A percentile compares a stretch with the other conserved stretches of the same genome.
Evolutionary conservation across 169 alveolate genomes (phyloP).

Genomic region (Amoebophrya sp.): DNA sequence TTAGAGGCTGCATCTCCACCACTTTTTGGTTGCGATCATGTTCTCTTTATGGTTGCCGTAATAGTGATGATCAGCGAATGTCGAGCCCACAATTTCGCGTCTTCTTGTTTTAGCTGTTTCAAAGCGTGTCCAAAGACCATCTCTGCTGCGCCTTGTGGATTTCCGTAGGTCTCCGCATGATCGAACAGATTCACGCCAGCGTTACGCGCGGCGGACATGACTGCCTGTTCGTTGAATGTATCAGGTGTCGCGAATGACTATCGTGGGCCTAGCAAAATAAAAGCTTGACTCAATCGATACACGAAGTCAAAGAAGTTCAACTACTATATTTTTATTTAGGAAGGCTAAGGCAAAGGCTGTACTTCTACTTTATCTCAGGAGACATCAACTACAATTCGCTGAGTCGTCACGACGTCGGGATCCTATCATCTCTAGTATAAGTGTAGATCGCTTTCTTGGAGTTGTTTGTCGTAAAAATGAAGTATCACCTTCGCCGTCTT

Average conservation of each 20-base stretch:
- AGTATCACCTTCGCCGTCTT: not conserved
- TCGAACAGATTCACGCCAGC: conserved; percentile 43
- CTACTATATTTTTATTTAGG: conserved; percentile 27
- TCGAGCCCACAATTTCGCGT: not conserved
- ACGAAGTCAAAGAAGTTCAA: not conserved
- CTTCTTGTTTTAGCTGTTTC: not conserved
- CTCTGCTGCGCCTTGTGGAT: conserved; percentile 38
- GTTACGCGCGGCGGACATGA: conserved; percentile 32
- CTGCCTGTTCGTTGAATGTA: not conserved
- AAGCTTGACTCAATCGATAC: not conserved
- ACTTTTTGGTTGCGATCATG: too few species aligned
- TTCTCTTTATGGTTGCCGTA: too few species aligned
- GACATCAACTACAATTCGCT: not conserved
- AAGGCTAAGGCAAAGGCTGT: not conserved
- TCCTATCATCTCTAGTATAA: not conserved
- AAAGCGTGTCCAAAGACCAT: conserved; percentile 40
- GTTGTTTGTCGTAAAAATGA: not conserved
- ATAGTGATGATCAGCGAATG: not conserved
- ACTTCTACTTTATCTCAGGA: not conserved
- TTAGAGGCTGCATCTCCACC: too few species aligned
- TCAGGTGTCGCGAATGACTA: not conserved
- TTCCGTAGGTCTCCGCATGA: conserved; percentile 43
- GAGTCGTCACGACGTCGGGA: too few species aligned
- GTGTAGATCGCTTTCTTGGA: not conserved
- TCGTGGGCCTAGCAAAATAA: not conserved